phyloP scores from a whole-genome alignment of 768 basidiomycete species.

The Hortiboletus flavorubellus region DNA sequence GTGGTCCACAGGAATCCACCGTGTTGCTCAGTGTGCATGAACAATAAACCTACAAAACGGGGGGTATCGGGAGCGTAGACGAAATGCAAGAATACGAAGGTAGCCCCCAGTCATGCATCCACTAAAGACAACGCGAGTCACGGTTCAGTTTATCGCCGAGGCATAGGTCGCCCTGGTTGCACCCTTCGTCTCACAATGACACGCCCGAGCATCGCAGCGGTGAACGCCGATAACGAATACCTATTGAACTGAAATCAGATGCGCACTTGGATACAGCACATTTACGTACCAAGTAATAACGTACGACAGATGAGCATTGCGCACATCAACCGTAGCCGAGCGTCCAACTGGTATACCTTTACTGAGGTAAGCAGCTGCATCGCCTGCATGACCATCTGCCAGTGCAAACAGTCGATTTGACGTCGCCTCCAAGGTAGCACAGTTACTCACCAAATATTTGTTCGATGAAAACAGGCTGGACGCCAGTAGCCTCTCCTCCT shows the following conservation, averaged over 20 bases:
- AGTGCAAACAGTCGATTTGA: conserved; percentile 6
- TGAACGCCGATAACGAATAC: conserved; percentile 87
- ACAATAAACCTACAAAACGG: neutral
- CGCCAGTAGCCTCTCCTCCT: conserved; percentile 65
- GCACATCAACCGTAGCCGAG: conserved; percentile 75
- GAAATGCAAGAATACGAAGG: conserved; percentile 4
- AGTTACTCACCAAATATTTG: conserved; percentile 75
- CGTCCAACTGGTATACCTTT: conserved; percentile 87
- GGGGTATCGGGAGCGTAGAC: neutral
- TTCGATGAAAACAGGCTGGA: conserved; percentile 90
- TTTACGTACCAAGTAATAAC: conserved; percentile 83
- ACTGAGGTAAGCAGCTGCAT: conserved; percentile 52
- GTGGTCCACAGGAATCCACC: neutral
- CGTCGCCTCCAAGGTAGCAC: neutral
- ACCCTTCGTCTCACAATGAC: conserved; percentile 55
- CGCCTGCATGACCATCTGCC: conserved; percentile 86
- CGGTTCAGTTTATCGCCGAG: conserved; percentile 38
- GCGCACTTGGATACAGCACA: neutral
- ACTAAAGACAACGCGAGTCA: neutral
- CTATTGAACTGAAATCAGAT: conserved; percentile 39
- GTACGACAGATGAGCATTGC: conserved; percentile 94
- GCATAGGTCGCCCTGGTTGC: conserved; percentile 50
- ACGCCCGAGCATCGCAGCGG: conserved; percentile 76
- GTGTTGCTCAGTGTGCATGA: neutral
- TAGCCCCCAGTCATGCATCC: neutral